Evolutionary conservation across 2,329 filamentous ascomycete species (phyloP).

Genomic region (Aspergillus amoenus): DNA sequence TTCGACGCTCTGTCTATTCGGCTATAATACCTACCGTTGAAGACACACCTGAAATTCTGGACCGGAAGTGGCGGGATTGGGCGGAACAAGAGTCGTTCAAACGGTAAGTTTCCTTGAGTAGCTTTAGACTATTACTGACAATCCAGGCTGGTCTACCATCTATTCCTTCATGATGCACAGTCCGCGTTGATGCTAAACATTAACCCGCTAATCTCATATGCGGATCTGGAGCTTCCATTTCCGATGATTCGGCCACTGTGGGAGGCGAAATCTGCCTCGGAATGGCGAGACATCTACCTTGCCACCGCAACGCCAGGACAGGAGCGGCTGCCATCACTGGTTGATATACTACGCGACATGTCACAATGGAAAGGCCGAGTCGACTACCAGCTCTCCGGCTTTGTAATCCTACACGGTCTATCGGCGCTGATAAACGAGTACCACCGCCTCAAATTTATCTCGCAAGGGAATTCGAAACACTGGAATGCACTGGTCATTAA

Average conservation of each 20-base stretch:
- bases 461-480: constrained; percentile 40
- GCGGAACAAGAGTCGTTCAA: constrained; percentile 66
- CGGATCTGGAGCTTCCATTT: constrained; percentile 66
- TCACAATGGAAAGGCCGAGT: constrained; percentile 54
- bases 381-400: constrained; percentile 57
- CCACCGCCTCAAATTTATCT: constrained; percentile 52
- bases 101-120: constrained; percentile 39
- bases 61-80: constrained; percentile 67
- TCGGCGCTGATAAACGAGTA: constrained; percentile 68
- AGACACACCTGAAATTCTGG: constrained; percentile 58
- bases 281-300: constrained; percentile 65
- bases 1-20: constrained; percentile 57
- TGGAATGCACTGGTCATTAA: constrained; percentile 49
- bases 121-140: not conserved
- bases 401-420: constrained; percentile 64
- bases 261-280: constrained; percentile 61
- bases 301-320: constrained; percentile 20
- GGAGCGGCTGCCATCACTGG: constrained; percentile 36
- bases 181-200: constrained; percentile 66
- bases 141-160: constrained; percentile 58
- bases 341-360: constrained; percentile 58
- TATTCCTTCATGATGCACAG: constrained; percentile 65
- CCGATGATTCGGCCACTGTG: constrained; percentile 64
- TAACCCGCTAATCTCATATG: constrained; percentile 66
- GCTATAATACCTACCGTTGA: constrained; percentile 51